Evolutionary conservation across 495 filamentous ascomycete species (phyloP).

Genomic region (Neurospora discreta): DNA sequence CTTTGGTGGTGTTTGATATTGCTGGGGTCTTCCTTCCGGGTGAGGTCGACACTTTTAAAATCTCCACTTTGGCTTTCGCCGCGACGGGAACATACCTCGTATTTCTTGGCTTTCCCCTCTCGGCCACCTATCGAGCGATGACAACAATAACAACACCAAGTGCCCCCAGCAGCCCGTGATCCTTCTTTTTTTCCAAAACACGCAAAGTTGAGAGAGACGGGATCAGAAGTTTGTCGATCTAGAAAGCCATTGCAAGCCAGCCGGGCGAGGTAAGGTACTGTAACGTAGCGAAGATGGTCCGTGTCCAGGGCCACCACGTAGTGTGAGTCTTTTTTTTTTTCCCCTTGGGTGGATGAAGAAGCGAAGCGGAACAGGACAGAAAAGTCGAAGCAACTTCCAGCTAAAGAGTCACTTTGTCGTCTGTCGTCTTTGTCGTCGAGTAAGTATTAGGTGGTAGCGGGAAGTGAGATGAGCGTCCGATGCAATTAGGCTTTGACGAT

Average conservation of each 20-base stretch:
- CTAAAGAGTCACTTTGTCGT: conserved; percentile 5
- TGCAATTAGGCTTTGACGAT: neutral
- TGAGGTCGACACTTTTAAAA: neutral
- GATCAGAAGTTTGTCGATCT: neutral
- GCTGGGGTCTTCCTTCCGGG: neutral
- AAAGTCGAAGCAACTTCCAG: conserved; percentile 1
- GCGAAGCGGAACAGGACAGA: neutral
- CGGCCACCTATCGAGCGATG: neutral
- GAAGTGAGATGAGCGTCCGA: neutral
- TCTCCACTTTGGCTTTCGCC: neutral
- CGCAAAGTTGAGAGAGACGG: neutral
- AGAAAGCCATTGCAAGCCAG: neutral
- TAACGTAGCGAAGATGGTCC: neutral
- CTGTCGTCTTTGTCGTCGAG: neutral
- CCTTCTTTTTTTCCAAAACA: neutral
- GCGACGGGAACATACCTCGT: neutral
- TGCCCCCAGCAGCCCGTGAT: neutral
- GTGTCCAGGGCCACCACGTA: neutral
- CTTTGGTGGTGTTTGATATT: neutral
- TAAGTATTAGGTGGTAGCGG: neutral
- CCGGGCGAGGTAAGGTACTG: neutral
- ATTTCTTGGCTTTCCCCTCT: neutral
- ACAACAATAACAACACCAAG: neutral
- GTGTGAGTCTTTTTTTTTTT: neutral
- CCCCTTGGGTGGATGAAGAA: neutral